These are phyloP conservation scores for Bacidia gigantensis DNA, from an alignment of 495 filamentous ascomycete species.

Conservation along the genomic window DNA sequence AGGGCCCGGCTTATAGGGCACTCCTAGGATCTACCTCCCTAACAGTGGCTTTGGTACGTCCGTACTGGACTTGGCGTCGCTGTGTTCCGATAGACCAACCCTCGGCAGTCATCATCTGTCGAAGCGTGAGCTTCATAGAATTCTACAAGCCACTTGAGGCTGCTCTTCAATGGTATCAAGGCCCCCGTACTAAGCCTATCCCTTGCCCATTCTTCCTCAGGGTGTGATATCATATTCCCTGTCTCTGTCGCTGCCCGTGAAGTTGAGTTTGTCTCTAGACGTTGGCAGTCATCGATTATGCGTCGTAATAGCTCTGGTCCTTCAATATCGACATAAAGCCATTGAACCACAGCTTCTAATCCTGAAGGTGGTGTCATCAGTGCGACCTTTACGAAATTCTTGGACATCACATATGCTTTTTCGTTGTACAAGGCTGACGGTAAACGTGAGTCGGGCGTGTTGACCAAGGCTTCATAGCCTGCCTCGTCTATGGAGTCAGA, in stretches of 20 bases:
- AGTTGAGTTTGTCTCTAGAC: not conserved
- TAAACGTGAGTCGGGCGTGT: constrained; percentile 28
- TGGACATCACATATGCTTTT: constrained; percentile 38
- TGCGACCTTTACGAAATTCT: constrained; percentile 38
- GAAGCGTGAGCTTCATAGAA: not conserved
- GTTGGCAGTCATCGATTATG: constrained; percentile 24
- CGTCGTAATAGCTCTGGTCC: constrained; percentile 27
- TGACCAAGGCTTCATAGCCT: constrained; percentile 37
- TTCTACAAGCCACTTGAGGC: constrained; percentile 22
- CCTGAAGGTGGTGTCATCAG: constrained; percentile 29
- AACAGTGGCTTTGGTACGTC: too few species aligned
- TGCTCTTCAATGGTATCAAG: constrained; percentile 27
- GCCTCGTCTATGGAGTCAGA: constrained; percentile 35
- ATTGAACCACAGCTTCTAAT: constrained; percentile 35
- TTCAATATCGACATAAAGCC: constrained; percentile 31
- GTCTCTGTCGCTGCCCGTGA: not conserved
- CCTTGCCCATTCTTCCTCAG: constrained; percentile 9
- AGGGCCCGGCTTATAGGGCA: too few species aligned
- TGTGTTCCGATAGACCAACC: too few species aligned
- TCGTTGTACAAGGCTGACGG: constrained; percentile 41
- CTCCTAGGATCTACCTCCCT: too few species aligned
- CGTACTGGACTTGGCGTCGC: too few species aligned
- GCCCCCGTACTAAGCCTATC: constrained; percentile 24
- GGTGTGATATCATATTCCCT: not conserved
- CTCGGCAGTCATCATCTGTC: not conserved